These are phyloP conservation scores for Zygoascus sp. DNA, from an alignment of 1,139 yeast genomes.

Conservation along the genomic window DNA sequence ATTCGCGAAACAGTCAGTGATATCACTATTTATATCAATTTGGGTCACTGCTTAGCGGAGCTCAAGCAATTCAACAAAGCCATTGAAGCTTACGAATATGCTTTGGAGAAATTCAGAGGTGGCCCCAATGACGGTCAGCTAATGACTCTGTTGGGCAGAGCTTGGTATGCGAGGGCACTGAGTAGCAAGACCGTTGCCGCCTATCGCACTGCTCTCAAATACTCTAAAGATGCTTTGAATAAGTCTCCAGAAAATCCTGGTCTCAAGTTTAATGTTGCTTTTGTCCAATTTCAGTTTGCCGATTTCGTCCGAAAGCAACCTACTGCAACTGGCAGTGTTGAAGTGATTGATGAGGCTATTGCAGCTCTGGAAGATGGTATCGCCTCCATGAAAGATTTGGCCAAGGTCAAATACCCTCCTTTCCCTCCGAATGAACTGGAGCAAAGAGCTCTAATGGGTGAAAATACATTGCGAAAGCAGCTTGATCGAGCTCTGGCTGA, in stretches of 20 bases:
- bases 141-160: slow-evolving; percentile 72
- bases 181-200: slow-evolving; percentile 60
- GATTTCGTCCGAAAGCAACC: slow-evolving; percentile 69
- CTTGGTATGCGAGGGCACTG: slow-evolving; percentile 82
- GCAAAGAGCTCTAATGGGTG: slow-evolving; percentile 81
- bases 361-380: slow-evolving; percentile 63
- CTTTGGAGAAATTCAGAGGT: slow-evolving; percentile 60
- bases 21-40: slow-evolving; percentile 73
- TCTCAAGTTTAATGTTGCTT: slow-evolving; percentile 74
- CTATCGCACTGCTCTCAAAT: slow-evolving; percentile 58
- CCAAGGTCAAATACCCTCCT: slow-evolving; percentile 61
- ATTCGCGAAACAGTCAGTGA: slow-evolving; percentile 86
- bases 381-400: slow-evolving; percentile 52
- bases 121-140: slow-evolving; percentile 57
- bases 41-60: slow-evolving; percentile 85
- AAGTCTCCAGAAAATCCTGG: slow-evolving; percentile 42
- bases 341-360: slow-evolving; percentile 57
- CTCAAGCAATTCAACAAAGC: slow-evolving; percentile 80
- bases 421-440: slow-evolving; percentile 73
- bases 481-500: slow-evolving; percentile 66
- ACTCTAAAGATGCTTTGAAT: slow-evolving; percentile 54
- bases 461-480: slow-evolving; percentile 66
- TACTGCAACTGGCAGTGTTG: slow-evolving; percentile 54
- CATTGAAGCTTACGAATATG: slow-evolving; percentile 82
- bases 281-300: slow-evolving; percentile 81